Evolutionary conservation across 2,329 filamentous ascomycete species (phyloP), one percentile per base, ranked within the genome.

Genomic region (Fusarium sororula): DNA sequence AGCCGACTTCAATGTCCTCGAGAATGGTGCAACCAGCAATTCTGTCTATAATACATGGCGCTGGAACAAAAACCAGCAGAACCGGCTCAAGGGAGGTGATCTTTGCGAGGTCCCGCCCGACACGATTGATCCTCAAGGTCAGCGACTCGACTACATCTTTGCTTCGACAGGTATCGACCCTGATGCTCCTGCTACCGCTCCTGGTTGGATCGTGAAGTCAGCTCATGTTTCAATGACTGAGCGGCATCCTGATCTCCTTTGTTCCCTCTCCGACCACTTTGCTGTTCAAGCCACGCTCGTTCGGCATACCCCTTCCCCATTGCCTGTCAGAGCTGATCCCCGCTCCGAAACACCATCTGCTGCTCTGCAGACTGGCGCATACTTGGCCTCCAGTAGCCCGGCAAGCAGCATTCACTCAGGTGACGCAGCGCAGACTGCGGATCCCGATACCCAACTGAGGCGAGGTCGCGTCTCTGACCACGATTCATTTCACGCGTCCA

Each of bases 121-220:
- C 53, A 89, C 90, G 0, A 82, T 87, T 7, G 95, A 98, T 80
- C 90, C 90, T 1, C 87, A 86, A 30, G 96, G 93, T n/a, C 96
- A 98, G 81, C 88, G 96, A 28, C 88, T 98, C 54, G 96, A 99
- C 83, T 99, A 99, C 83, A 93, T 99, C 79, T 98, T 99, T 83
- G 92, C 94, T 75, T 90, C 89, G 4, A 88, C 89, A 18, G 88
- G 87, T 18, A 74, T 80, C 74, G 63, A 76, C 53, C 74, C 78
- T 9, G 80, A 82, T 59, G 83, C 81, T 72, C 80, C 77, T 42
- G 71, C 70, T 48, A 64, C 63, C 54, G 66, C 75, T 15, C 66
- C 81, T 67, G 79, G 81, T 50, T 98, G 95, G 95, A 85, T 89
- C 18, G 90, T 98, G 66, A 87, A 90, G 67, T 87, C 88, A 13